Evolutionary conservation across 331 rosid genomes (phyloP).

Genomic region (Arachis monticola): DNA sequence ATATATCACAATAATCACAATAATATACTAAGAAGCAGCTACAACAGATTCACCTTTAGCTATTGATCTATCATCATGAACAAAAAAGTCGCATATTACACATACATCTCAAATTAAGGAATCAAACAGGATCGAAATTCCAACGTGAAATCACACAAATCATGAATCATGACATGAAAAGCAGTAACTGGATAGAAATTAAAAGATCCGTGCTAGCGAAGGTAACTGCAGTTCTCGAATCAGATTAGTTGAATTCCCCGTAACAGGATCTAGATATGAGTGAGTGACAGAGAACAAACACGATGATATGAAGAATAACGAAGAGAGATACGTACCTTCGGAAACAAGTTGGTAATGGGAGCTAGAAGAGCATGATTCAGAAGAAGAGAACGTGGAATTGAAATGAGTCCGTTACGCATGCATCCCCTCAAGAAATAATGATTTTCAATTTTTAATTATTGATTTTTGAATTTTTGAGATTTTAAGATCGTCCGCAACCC

Average conservation of each 20-base stretch:
- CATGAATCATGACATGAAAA: too few species aligned
- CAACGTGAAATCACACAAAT: neutral
- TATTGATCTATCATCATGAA: constrained; percentile 15
- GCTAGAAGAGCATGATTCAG: constrained; percentile 24
- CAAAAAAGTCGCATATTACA: neutral
- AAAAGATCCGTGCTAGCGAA: too few species aligned
- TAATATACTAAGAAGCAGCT: constrained; percentile 17
- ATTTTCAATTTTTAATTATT: neutral
- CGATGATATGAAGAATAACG: too few species aligned
- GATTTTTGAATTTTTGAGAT: neutral
- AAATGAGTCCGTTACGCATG: constrained; percentile 44
- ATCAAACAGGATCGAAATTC: neutral
- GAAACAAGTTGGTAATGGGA: constrained; percentile 7
- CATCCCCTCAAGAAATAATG: constrained; percentile 23
- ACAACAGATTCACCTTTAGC: constrained; percentile 35
- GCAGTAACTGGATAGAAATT: too few species aligned
- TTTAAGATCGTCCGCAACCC: constrained; percentile 31
- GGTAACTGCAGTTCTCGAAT: too few species aligned
- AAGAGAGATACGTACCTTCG: constrained; percentile 4
- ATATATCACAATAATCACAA: constrained; percentile 39
- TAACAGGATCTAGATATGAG: too few species aligned
- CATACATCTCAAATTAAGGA: neutral
- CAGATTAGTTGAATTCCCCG: too few species aligned
- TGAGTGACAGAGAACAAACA: too few species aligned
- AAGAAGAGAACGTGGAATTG: constrained; percentile 24